These are phyloP conservation scores for Alternaria sp. DNA, from an alignment of 2,329 filamentous ascomycete genomes.

Conservation along the genomic window DNA sequence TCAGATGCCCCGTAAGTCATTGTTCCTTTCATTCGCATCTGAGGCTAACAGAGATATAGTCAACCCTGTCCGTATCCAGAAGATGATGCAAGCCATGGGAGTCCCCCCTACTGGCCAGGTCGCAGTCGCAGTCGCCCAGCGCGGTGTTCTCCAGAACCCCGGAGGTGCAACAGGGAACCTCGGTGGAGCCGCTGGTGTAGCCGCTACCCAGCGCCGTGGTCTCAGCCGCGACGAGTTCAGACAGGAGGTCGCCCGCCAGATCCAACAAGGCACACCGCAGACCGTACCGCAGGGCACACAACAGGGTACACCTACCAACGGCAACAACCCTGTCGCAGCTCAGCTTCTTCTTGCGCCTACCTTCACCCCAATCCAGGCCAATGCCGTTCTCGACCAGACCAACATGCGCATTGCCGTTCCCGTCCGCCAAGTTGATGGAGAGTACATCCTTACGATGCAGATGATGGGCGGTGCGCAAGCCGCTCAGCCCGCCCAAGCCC, in stretches of 20 bases:
- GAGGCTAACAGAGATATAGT: conserved; percentile 29
- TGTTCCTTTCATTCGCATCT: too few relatives aligned
- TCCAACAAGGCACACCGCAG: conserved; percentile 6
- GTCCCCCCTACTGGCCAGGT: conserved; percentile 40
- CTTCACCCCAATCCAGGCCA: conserved; percentile 44
- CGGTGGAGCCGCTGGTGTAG: conserved; percentile 27
- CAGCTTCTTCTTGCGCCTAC: conserved; percentile 45
- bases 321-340: conserved; percentile 43
- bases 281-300: not conserved
- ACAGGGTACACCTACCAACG: conserved; percentile 33
- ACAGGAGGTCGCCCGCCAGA: conserved; percentile 30
- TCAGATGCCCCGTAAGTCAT: conserved; percentile 44
- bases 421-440: conserved; percentile 44
- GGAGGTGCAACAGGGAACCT: conserved; percentile 44
- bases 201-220: conserved; percentile 27
- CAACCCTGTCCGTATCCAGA: conserved; percentile 44
- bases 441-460: conserved; percentile 46
- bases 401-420: conserved; percentile 48
- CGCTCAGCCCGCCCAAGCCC: conserved; percentile 9
- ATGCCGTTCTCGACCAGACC: conserved; percentile 42
- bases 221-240: conserved; percentile 32
- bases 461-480: conserved; percentile 24
- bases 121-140: conserved; percentile 45
- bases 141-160: conserved; percentile 44
- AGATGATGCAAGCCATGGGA: conserved; percentile 44